These are phyloP conservation scores for Syncephalastrum monosporum DNA, from an alignment of 371 early-diverging fungal genomes.

Conservation along the genomic window DNA sequence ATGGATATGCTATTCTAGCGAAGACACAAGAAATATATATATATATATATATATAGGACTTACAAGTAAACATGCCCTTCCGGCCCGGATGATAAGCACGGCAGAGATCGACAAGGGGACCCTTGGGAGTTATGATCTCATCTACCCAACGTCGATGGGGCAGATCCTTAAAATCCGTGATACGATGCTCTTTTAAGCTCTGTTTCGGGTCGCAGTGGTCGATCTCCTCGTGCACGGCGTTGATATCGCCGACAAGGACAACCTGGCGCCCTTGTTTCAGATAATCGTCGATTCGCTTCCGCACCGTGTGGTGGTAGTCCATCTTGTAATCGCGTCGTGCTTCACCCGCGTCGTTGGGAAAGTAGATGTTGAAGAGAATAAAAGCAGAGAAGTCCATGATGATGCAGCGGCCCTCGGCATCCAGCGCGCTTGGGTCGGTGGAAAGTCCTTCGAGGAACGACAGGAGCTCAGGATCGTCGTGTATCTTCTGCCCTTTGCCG, in stretches of 20 bases:
- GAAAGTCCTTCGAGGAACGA: conserved; percentile 17
- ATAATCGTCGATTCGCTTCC: conserved; percentile 49
- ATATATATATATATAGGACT: conserved; percentile 7
- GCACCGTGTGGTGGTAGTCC: conserved; percentile 61
- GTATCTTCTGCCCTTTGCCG: conserved; percentile 19
- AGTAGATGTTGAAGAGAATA: conserved; percentile 81
- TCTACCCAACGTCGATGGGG: conserved; percentile 75
- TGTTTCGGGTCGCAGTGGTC: conserved; percentile 82
- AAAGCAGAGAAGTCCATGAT: conserved; percentile 81
- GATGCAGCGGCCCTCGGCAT: conserved; percentile 78
- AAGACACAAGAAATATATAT: neutral
- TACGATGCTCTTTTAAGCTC: conserved; percentile 52
- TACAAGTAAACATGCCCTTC: conserved; percentile 58
- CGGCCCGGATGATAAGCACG: conserved; percentile 51
- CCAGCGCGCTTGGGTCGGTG: conserved; percentile 52
- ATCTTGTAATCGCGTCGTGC: conserved; percentile 63
- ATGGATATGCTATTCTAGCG: too few species aligned
- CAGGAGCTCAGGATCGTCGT: conserved; percentile 1
- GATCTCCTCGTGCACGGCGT: conserved; percentile 70
- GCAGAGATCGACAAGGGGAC: conserved; percentile 55
- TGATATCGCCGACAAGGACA: conserved; percentile 79
- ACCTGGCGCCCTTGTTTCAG: conserved; percentile 61
- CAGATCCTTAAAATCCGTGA: conserved; percentile 63
- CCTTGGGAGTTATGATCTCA: conserved; percentile 53
- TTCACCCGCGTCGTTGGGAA: conserved; percentile 67